Evolutionary conservation across 1,139 yeast genomes (phyloP), one percentile per base, ranked within the genome.

Genomic region (Geotrichum histeridarum): DNA sequence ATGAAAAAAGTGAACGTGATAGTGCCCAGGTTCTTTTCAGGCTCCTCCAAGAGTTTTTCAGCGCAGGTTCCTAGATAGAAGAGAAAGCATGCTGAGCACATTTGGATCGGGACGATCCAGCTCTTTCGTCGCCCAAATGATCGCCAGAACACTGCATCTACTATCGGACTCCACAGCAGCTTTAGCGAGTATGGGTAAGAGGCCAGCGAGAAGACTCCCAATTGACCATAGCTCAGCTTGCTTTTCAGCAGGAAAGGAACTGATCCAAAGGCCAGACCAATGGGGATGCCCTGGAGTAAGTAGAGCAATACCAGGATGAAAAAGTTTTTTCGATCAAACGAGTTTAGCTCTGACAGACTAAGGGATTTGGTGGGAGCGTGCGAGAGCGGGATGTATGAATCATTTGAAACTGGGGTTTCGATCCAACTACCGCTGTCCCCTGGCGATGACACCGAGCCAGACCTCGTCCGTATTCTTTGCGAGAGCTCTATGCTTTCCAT

Each of bases 51-150:
- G 58, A 86, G 70, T 2, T 67, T 63, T 59, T 84, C 85, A 54
- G 87, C 80, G 7, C 73, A 69, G 15, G 68, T 62, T 0, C 98
- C 95, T 31, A 94, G 71, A 54, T 74, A 70, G 15, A 87, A 70
- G 60, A 94, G 73, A 2, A 87, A 79, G 0, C 82, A 18, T 0
- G 96, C 91, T 8, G 93, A 85, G 14, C 87, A 70, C 2, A 82
- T 70, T 69, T 93, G 99, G 44, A 91, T 82, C 0, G 99, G 99
- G 17, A 94, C 81, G 61, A 93, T 90, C 99, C 99, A 93, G 11
- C 95, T 83, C 66, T 91, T 79, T 62, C 99, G 75, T 50, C 97
- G 78, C 3, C 99, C 99, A 48, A 87, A 64, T 49, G 72, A 74
- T 22, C 77, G 76, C 58, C 76, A 77, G 67, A 85, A 94, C 27